These are phyloP conservation scores for Metschnikowia chrysomelidarum DNA, from an alignment of 805 yeast genomes.

Conservation along the genomic window DNA sequence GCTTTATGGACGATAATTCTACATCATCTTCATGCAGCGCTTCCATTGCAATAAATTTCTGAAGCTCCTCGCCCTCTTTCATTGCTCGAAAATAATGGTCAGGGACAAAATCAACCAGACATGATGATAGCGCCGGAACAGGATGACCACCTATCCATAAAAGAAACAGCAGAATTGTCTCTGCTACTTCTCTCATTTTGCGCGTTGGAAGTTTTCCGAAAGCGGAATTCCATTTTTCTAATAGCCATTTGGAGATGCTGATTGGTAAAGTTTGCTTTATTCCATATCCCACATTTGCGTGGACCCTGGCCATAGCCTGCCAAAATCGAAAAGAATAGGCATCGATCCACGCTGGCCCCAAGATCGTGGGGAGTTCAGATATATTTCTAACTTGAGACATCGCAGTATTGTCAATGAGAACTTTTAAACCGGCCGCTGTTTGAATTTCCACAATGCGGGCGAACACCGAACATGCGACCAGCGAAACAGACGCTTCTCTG, in stretches of 20 bases:
- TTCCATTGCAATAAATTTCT: constrained; percentile 7
- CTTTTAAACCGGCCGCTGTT: constrained; percentile 11
- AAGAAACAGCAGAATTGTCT: not conserved
- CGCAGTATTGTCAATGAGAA: constrained; percentile 38
- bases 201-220: not conserved
- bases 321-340: constrained; percentile 54
- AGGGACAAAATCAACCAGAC: not conserved
- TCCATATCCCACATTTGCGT: constrained; percentile 31
- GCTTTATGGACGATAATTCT: not conserved
- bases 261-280: constrained; percentile 23
- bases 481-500: constrained; percentile 26
- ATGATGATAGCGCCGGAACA: not conserved
- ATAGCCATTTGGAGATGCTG: constrained; percentile 51
- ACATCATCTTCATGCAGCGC: no score
- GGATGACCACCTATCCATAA: constrained; percentile 3
- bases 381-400: constrained; percentile 47
- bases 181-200: not conserved
- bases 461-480: constrained; percentile 34
- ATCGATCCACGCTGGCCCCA: constrained; percentile 53
- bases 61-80: constrained; percentile 6
- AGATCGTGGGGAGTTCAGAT: constrained; percentile 18
- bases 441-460: constrained; percentile 12
- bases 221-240: constrained; percentile 42
- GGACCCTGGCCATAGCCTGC: constrained; percentile 41
- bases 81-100: constrained; percentile 8